Conservation (phyloP, 2,329 filamentous ascomycete genomes). For the Cladophialophora immunda region DNA sequence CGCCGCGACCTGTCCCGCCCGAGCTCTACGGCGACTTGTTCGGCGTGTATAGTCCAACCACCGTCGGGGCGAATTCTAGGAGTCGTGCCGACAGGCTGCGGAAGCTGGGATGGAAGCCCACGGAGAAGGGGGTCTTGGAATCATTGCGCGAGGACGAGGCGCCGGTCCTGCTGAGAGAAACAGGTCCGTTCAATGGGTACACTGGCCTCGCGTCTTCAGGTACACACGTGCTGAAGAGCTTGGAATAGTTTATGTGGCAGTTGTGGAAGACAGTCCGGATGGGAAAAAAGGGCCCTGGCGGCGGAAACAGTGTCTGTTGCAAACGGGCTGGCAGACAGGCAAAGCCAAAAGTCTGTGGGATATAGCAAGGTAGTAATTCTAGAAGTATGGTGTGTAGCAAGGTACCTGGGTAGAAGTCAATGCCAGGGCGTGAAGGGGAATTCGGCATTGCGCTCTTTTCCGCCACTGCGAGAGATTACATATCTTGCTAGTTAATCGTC, state of each 20-base stretch:
- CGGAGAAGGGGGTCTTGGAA: conserved; percentile 53
- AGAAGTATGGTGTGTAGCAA: not conserved
- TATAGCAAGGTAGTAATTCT: no score
- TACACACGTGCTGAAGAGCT: conserved; percentile 22
- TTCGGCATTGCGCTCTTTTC: not conserved
- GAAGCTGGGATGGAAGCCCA: conserved; percentile 56
- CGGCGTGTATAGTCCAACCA: conserved; percentile 47
- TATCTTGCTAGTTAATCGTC: not conserved
- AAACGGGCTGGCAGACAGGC: not conserved
- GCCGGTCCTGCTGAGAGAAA: conserved; percentile 25
- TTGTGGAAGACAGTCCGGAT: no score
- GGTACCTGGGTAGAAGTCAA: not conserved
- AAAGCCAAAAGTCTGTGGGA: not conserved
- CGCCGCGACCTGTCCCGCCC: conserved; percentile 47
- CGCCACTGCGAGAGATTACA: not conserved
- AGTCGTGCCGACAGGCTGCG: conserved; percentile 54
- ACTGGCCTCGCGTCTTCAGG: conserved; percentile 23
- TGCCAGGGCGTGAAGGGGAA: not conserved
- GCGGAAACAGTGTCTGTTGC: no score
- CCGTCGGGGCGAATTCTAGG: conserved; percentile 55
- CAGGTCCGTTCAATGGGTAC: conserved; percentile 17
- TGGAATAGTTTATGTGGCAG: not conserved
- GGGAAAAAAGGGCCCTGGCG: no score
- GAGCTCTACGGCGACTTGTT: conserved; percentile 54
- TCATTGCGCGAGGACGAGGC: conserved; percentile 54